Evolutionary conservation across 2,329 filamentous ascomycete genomes (phyloP), one percentile per base, ranked within the genome.

Genomic region (Aaosphaeria pasadenensis): DNA sequence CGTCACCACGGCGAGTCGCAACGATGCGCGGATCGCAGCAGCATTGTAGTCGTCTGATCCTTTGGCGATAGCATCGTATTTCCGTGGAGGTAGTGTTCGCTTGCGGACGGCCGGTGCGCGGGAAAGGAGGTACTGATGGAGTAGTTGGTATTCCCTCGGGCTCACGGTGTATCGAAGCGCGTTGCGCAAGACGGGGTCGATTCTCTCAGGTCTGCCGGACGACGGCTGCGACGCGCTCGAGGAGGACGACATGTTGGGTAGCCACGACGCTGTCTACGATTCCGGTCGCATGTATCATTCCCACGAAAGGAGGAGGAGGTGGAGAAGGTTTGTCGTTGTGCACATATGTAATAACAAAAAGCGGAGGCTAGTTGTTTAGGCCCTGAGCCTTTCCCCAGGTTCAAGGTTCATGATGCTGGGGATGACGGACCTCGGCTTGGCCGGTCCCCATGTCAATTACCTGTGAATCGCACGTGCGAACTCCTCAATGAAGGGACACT

Each of bases 151-250:
- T 70, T 96, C 91, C 69, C 86, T 84, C 39, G 89, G 85, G 65
- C 91, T 90, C 45, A 85, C 71, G 49, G 88, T 94, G 72, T 96
- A 91, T 57, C 91, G 86, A 50, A 96, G 78, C 39, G 89, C 86
- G 70, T 94, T 95, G 70, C 89, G 88, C 48, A 95, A 79, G 53
- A 95, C 79, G 5, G 88, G 87, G 57, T 92, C 87, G 50, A 79
- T 60, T 17, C 47, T 56, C 31, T 66, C 57, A 24, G 59, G 46
- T 49, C 62, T 61, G 45, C 56, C 57, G 17, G 60, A 48, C 33
- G 65, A 55, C 30, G 64, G 55, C 32, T 66, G 57, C 43, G 60
- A 52, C 40, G 64, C 51, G 51, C 59, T 58, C 32, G 59, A 43
- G 17, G 51, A 59, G 35, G 64, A 67, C 58, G 66, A 67, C 68